Conservation (phyloP, 805 yeast genomes). For the Blastobotrys chiropterorum region DNA sequence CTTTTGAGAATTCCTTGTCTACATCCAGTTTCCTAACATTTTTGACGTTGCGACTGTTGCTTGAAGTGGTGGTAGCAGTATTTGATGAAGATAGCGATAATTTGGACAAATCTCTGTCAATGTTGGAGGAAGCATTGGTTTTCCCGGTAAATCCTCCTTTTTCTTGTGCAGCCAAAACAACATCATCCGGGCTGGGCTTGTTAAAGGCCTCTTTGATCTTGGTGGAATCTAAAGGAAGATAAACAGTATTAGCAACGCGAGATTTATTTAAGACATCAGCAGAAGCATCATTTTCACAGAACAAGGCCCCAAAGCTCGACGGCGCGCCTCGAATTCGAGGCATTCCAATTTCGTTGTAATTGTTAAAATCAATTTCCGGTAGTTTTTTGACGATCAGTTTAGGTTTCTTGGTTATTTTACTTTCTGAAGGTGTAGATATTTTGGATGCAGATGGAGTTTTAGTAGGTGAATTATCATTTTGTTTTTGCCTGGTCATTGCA, state of each 20-base stretch:
- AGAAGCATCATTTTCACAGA: not conserved
- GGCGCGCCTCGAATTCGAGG: not conserved
- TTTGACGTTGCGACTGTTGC: conserved; percentile 1
- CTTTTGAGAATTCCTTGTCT: conserved; percentile 8
- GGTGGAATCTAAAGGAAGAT: conserved; percentile 32
- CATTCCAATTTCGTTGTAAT: not conserved
- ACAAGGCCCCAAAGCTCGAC: conserved; percentile 1
- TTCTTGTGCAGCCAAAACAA: conserved; percentile 51
- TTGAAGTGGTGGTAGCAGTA: not conserved
- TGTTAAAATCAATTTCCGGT: conserved; percentile 5
- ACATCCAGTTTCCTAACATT: conserved; percentile 7
- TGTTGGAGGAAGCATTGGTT: conserved; percentile 1
- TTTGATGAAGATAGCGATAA: conserved; percentile 1
- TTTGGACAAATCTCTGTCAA: not conserved
- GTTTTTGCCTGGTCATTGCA: not conserved
- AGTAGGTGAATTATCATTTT: not conserved
- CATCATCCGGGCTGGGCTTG: conserved; percentile 81
- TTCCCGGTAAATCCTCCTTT: conserved; percentile 16
- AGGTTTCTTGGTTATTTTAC: not conserved
- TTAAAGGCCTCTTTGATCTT: conserved; percentile 49
- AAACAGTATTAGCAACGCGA: conserved; percentile 35
- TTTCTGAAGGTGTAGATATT: not conserved
- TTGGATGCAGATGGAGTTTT: not conserved
- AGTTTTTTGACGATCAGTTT: not conserved
- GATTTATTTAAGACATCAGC: not conserved